Conservation (phyloP, 2,329 filamentous ascomycete species). For the Paecilomyces formosus region DNA sequence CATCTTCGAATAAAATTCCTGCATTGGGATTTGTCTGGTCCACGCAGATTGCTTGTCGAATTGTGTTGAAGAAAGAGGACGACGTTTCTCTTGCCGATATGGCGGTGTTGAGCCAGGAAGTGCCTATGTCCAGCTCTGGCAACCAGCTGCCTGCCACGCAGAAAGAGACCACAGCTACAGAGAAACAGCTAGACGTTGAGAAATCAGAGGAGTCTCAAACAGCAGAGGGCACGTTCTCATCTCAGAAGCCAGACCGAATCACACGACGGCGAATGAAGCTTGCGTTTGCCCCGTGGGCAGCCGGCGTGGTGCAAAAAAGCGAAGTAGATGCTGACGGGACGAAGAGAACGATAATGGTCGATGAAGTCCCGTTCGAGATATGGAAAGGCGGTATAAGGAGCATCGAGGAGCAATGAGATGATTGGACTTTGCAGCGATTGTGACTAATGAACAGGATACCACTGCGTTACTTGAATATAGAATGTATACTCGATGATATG, state of each 20-base stretch:
- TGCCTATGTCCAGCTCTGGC: conserved; percentile 6
- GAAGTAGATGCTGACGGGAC: conserved; percentile 34
- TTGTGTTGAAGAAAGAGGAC: conserved; percentile 70
- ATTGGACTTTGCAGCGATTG: not conserved
- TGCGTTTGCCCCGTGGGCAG: conserved; percentile 76
- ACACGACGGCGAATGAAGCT: conserved; percentile 75
- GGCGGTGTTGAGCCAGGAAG: not conserved
- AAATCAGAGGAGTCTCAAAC: not conserved
- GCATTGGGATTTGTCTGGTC: conserved; percentile 85
- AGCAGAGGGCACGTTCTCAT: not conserved
- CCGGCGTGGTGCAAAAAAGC: conserved; percentile 41
- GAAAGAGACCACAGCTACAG: not conserved
- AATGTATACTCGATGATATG: not conserved
- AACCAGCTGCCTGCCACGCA: conserved; percentile 2
- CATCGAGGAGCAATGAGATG: not conserved
- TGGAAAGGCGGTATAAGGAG: conserved; percentile 51
- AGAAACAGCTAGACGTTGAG: not conserved
- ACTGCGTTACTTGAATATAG: not conserved
- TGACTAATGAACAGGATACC: not conserved
- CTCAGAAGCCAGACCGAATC: conserved; percentile 2
- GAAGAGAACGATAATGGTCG: not conserved
- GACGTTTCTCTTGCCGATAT: conserved; percentile 8
- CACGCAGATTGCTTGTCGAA: conserved; percentile 74
- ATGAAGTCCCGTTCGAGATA: conserved; percentile 64
- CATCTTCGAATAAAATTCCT: conserved; percentile 62